A percentile compares a stretch with the other conserved stretches of the same genome.
Conservation (phyloP, 257 asterid genomes). For the Buddleja alternifolia region DNA sequence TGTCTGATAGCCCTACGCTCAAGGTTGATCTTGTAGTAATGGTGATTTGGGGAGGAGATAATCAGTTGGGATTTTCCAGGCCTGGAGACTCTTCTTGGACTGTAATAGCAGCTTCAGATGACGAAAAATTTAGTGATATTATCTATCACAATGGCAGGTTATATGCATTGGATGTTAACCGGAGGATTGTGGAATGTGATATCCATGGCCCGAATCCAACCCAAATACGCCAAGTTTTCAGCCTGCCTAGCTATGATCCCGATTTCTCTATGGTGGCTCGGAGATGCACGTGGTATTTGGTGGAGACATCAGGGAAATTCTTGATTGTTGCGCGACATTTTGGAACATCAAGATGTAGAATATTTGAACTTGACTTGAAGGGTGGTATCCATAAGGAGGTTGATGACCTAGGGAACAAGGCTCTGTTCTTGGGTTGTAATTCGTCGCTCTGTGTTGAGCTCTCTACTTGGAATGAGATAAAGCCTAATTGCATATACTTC, state of each 20-base stretch:
- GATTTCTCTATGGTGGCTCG: background rate
- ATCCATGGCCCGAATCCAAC: constrained; percentile 13
- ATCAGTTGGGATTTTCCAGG: constrained; percentile 7
- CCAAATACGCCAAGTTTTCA: background rate
- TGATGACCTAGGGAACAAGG: background rate
- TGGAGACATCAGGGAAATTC: background rate
- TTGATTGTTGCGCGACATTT: background rate
- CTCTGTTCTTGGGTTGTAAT: constrained; percentile 8
- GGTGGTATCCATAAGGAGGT: background rate
- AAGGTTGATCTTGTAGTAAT: constrained; percentile 2
- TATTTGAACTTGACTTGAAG: background rate
- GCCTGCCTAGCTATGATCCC: background rate
- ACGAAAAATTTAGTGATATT: background rate
- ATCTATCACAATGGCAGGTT: constrained; percentile 6
- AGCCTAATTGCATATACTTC: constrained; percentile 10
- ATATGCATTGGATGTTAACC: background rate
- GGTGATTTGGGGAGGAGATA: constrained; percentile 6
- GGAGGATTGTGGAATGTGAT: constrained; percentile 7
- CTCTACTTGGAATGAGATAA: background rate
- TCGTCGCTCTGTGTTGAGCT: background rate
- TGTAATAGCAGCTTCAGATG: constrained; percentile 3
- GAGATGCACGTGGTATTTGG: background rate
- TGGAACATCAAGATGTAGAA: background rate
- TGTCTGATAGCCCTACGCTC: background rate
- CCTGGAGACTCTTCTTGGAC: constrained; percentile 17